Evolutionary conservation across 1,284 basidiomycete species (phyloP), one percentile per base, ranked within the genome.

Genomic region (Marasmius oreades): DNA sequence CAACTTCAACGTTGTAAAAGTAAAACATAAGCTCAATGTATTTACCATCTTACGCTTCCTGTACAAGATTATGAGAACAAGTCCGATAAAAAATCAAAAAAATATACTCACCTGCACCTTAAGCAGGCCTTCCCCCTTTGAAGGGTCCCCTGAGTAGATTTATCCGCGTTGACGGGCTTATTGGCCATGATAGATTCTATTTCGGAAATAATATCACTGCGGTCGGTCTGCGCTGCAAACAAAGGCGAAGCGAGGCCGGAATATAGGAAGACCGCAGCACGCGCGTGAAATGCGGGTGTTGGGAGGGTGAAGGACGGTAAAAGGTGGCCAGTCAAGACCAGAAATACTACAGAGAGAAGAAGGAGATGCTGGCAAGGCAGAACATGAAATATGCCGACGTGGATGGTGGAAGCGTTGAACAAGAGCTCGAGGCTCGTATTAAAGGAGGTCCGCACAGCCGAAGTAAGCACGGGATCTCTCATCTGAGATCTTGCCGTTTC

Each of bases 41-140:
- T 58, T 53, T 62, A 88, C 88, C 86, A 91, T 89, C 72, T 90
- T 90, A 61, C 88, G 80, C 72, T 90, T 61, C 70, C 88, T 87
- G 64, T 55, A 58, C 36, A 56, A 62, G 61, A 48, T n/a, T 46
- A 47, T 39, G 47, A 53, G 51, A 56, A 43, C 46, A 26, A 52
- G 42, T 44, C 14, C 46, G 48, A 36, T 23, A 57, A 56, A 39
- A 63, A 58, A 47, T 45, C 43, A 24, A 33, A 53, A 22, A 55
- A 55, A 57, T 45, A 54, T 36, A 72, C 75, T 52, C 54, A 80
- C 80, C 81, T 80, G 77, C 84, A 87, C 71, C 84, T 76, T 59
- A 86, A 72, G 73, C 85, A 87, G 55, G 84, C 84, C 68, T 86
- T 86, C 56, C 84, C 85, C 63, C 78, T 70, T 68, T 81, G 79